Conservation (phyloP, 768 basidiomycete genomes). For the Calocybe cyanea region DNA sequence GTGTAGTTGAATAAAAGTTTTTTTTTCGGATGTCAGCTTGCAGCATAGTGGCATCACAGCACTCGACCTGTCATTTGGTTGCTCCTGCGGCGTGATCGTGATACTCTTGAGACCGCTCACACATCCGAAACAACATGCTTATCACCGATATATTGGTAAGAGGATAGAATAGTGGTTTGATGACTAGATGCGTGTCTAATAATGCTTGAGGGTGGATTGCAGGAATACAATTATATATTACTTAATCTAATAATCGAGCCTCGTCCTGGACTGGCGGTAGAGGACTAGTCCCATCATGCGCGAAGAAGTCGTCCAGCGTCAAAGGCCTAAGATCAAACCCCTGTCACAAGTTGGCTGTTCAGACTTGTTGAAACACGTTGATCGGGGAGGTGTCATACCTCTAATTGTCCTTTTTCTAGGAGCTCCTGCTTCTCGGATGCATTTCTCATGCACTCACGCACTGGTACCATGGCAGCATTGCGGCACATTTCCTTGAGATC, state of each 20-base stretch:
- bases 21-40: too few relatives aligned
- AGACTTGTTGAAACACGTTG: not conserved
- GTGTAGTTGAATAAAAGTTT: too few relatives aligned
- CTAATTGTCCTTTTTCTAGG: constrained; percentile 46
- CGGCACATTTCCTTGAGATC: constrained; percentile 91
- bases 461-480: constrained; percentile 90
- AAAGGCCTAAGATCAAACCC: constrained; percentile 78
- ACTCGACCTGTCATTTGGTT: too few relatives aligned
- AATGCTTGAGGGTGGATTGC: constrained; percentile 9
- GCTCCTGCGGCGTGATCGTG: too few relatives aligned
- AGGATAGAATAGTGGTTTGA: not conserved
- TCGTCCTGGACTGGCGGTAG: constrained; percentile 26
- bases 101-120: too few relatives aligned
- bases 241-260: constrained; percentile 17
- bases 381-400: constrained; percentile 25
- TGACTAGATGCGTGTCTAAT: constrained; percentile 1
- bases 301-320: constrained; percentile 63
- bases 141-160: too few relatives aligned
- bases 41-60: too few relatives aligned
- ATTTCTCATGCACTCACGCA: constrained; percentile 74
- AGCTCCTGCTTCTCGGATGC: constrained; percentile 38
- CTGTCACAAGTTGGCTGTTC: constrained; percentile 31
- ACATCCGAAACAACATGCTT: too few relatives aligned
- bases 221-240: constrained; percentile 4
- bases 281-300: constrained; percentile 34